Base-by-base conservation (phyloP, 2,329 filamentous ascomycete species). In the Coniochaeta hoffmannii region DNA sequence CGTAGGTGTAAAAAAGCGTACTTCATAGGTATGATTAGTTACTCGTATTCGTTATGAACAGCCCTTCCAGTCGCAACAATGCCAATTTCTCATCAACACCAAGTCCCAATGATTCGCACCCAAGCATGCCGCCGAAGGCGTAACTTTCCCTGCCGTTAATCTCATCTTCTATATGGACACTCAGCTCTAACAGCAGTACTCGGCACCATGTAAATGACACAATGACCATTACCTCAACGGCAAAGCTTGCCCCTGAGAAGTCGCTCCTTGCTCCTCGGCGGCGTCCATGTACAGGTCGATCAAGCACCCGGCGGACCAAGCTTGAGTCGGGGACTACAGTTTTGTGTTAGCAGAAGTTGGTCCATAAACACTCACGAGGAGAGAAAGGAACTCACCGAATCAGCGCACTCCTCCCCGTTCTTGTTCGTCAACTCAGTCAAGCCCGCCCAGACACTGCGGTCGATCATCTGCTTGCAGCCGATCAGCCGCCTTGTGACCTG, bases 221-320 rank as follows among this genome's bases (percentile, higher is more conserved):
- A n/a, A n/a, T n/a, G n/a, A n/a, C 26, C 46, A 58, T 55, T 53
- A 65, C 50, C 63, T 62, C 53, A 64, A 53, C 12, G 65, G 65
- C 56, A 68, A 55, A 11, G 57, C 50, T 57, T 61, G 56, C 19
- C 30, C 52, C 44, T 59, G 61, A 28, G 41, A 46, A 15, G 19
- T 46, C 19, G 22, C 22, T 4, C 49, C 68, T 62, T 80, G 76
- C 62, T 77, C 77, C 61, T 81, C 80, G 26, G 80, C 78, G 17
- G 90, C 93, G 69, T 99, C 94, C 78, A 96, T 92, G 74, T 96
- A 99, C 60, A 99, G 73, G 73, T 99, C 94, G 65, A 99, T 89
- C 66, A 99, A 77, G 69, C 94, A 97, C 22, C 90, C 88, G 30
- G 94, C 89, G 54, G 91, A 97, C 94, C 94, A 99, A 54, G 94